Conservation (phyloP, 495 filamentous ascomycete genomes). For the Penicillium bialowiezense region DNA sequence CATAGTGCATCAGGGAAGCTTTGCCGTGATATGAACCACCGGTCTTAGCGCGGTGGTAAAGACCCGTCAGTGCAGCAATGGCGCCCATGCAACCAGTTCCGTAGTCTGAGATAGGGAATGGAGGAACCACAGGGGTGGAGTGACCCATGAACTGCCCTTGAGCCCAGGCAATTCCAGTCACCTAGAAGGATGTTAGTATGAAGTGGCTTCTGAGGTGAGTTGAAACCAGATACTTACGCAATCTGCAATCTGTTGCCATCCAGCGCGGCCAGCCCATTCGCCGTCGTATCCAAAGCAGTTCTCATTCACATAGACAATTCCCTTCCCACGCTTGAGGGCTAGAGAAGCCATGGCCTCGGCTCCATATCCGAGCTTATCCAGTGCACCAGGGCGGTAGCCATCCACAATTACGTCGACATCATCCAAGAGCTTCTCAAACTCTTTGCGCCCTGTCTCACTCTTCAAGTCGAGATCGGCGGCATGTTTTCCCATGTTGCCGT, state of each 20-base stretch:
- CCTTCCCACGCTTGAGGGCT: constrained; percentile 53
- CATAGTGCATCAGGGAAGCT: constrained; percentile 65
- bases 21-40: constrained; percentile 66
- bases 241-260: constrained; percentile 57
- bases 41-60: constrained; percentile 57
- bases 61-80: constrained; percentile 60
- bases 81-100: constrained; percentile 68
- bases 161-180: constrained; percentile 67
- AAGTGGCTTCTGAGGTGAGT: constrained; percentile 11
- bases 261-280: constrained; percentile 48
- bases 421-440: constrained; percentile 57
- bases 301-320: constrained; percentile 68
- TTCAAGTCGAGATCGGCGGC: constrained; percentile 59
- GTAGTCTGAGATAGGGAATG: constrained; percentile 81
- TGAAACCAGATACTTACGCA: constrained; percentile 30
- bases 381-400: constrained; percentile 65
- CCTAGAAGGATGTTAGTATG: constrained; percentile 39
- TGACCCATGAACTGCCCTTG: constrained; percentile 72
- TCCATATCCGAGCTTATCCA: constrained; percentile 64
- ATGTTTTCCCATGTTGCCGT: constrained; percentile 71
- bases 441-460: constrained; percentile 43
- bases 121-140: constrained; percentile 68
- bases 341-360: constrained; percentile 48
- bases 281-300: constrained; percentile 67
- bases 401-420: constrained; percentile 62